These are phyloP conservation scores for Herpetospermum pedunculosum DNA, from an alignment of 306 rosid species.

Conservation along the genomic window DNA sequence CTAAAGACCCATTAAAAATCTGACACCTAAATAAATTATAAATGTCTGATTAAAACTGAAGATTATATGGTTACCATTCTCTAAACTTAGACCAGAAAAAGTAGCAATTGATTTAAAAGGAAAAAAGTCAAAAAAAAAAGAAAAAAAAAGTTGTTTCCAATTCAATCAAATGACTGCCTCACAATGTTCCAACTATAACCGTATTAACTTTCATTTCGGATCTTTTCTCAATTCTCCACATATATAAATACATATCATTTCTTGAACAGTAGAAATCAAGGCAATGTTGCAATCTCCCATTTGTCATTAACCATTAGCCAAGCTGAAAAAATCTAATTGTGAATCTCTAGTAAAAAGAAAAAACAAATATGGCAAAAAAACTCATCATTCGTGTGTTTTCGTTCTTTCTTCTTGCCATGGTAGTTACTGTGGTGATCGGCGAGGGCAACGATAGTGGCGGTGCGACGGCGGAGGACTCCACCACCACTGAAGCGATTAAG, in stretches of 20 bases:
- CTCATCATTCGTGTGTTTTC: no score
- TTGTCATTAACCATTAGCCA: background rate
- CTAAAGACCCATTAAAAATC: no score
- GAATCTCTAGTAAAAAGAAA: background rate
- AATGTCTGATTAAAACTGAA: no score
- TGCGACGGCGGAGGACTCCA: background rate
- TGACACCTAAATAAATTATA: no score
- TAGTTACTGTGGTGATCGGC: conserved; percentile 1
- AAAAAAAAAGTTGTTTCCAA: no score
- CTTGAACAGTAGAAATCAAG: background rate
- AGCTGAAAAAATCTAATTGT: background rate
- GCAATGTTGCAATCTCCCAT: background rate
- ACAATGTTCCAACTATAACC: background rate
- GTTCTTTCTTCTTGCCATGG: conserved; percentile 2
- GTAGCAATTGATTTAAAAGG: no score
- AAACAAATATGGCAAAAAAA: background rate
- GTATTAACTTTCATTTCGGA: background rate
- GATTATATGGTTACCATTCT: no score
- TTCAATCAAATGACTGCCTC: no score
- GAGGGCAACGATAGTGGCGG: background rate
- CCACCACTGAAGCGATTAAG: conserved; percentile 19
- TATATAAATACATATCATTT: no score
- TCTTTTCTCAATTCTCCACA: no score
- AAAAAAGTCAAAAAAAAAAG: no score
- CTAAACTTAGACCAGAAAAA: no score